Conservation (phyloP, 169 alveolate species). For the Perkinsus olseni region DNA sequence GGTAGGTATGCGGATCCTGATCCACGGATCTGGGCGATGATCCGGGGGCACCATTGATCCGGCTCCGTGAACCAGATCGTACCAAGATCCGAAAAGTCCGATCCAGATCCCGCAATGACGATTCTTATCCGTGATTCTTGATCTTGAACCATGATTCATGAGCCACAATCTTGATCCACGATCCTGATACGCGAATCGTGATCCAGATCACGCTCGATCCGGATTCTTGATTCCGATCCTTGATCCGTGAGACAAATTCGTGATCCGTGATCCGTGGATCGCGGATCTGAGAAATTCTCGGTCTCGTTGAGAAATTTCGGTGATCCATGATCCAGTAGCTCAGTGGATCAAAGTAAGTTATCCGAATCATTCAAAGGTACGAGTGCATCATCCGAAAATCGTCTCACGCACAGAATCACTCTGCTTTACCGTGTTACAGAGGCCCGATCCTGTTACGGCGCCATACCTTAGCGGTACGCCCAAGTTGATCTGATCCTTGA, state of each 20-base stretch:
- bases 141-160: not conserved
- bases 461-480: not conserved
- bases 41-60: not conserved
- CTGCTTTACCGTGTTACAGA: not conserved
- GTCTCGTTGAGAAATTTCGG: not conserved
- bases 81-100: too few relatives aligned
- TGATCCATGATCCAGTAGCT: not conserved
- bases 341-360: too few relatives aligned
- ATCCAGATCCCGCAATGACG: too few relatives aligned
- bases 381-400: not conserved
- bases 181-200: not conserved
- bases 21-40: not conserved
- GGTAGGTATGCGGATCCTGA: not conserved
- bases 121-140: not conserved
- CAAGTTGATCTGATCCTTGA: not conserved
- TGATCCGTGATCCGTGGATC: not conserved
- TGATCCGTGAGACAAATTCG: not conserved
- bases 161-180: not conserved
- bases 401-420: not conserved
- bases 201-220: not conserved
- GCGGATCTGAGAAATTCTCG: not conserved
- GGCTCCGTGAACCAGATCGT: not conserved
- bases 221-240: not conserved
- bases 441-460: not conserved
- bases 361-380: not conserved